phyloP scores from a whole-genome alignment of 2,329 filamentous ascomycete species.

The Penicillium freii region DNA sequence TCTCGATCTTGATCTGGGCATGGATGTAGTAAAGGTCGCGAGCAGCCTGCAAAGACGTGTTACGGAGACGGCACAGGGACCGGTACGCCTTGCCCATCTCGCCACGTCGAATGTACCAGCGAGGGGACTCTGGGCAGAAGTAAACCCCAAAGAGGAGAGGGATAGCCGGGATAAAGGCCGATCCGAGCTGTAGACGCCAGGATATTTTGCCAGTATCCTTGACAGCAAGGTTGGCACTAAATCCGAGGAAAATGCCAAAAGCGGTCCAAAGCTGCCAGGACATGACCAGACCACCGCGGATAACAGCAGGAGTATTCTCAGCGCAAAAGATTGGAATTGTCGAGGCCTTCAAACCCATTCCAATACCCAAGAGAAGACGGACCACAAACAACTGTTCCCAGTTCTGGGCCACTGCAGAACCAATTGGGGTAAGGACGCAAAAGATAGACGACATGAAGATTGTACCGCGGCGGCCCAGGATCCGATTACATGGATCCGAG shows the following conservation, averaged over 20 bases:
- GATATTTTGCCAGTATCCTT: conserved; percentile 58
- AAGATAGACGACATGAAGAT: conserved; percentile 65
- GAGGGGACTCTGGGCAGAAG: conserved; percentile 63
- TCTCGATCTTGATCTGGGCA: conserved; percentile 51
- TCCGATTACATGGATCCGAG: conserved; percentile 62
- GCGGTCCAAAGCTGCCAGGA: conserved; percentile 55
- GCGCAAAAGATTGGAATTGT: conserved; percentile 57
- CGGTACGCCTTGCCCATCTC: conserved; percentile 60
- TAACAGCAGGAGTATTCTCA: conserved; percentile 55
- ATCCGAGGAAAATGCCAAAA: conserved; percentile 66
- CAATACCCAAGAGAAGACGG: conserved; percentile 59
- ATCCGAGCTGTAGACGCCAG: conserved; percentile 64
- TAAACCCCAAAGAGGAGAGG: conserved; percentile 59
- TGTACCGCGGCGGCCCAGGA: conserved; percentile 59
- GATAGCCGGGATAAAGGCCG: conserved; percentile 64
- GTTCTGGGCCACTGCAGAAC: conserved; percentile 59
- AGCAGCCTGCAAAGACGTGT: conserved; percentile 59
- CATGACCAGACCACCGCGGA: conserved; percentile 59
- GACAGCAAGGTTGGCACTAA: conserved; percentile 63
- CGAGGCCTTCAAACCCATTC: conserved; percentile 61
- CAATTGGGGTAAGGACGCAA: conserved; percentile 66
- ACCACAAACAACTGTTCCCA: conserved; percentile 60
- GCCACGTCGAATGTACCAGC: conserved; percentile 67
- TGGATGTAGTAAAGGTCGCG: conserved; percentile 63
- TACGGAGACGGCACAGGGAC: conserved; percentile 58